Conservation (phyloP, 345 rosid genomes). For the Citrus inodora region DNA sequence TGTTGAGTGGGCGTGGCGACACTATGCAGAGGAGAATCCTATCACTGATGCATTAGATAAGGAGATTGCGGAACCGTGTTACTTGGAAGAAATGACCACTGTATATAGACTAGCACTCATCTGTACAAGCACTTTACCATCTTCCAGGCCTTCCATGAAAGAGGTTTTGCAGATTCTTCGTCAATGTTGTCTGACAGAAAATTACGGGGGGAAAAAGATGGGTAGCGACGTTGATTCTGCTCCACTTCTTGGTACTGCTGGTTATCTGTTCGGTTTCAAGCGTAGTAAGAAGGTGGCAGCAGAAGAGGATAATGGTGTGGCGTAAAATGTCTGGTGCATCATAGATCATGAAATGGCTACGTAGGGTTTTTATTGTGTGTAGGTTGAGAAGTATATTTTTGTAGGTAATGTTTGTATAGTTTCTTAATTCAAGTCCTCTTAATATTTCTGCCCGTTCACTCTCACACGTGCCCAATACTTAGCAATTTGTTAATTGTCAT, state of each 20-base stretch:
- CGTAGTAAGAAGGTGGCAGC: slow-evolving; percentile 13
- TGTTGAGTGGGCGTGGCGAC: slow-evolving; percentile 89
- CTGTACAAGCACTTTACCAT: slow-evolving; percentile 57
- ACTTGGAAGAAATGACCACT: slow-evolving; percentile 50
- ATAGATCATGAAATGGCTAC: background rate
- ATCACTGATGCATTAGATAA: slow-evolving; percentile 49
- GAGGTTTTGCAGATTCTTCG: slow-evolving; percentile 64
- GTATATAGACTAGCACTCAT: slow-evolving; percentile 66
- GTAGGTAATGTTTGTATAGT: background rate
- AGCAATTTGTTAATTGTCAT: background rate
- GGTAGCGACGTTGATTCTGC: slow-evolving; percentile 32
- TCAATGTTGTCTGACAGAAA: slow-evolving; percentile 21
- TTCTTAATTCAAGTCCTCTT: background rate
- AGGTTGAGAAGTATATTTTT: background rate
- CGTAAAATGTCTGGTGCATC: slow-evolving; percentile 13
- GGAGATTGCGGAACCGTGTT: slow-evolving; percentile 45
- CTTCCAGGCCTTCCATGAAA: slow-evolving; percentile 75
- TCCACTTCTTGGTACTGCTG: slow-evolving; percentile 38
- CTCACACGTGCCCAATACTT: no score
- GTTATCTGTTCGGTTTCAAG: slow-evolving; percentile 30
- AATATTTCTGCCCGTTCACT: background rate
- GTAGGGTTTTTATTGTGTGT: no score
- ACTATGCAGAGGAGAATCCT: slow-evolving; percentile 42
- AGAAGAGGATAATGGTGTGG: slow-evolving; percentile 6
- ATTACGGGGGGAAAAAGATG: slow-evolving; percentile 17